These are phyloP conservation scores for Gigaspora rosea DNA, from an alignment of 192 early-diverging fungal species.

Conservation along the genomic window DNA sequence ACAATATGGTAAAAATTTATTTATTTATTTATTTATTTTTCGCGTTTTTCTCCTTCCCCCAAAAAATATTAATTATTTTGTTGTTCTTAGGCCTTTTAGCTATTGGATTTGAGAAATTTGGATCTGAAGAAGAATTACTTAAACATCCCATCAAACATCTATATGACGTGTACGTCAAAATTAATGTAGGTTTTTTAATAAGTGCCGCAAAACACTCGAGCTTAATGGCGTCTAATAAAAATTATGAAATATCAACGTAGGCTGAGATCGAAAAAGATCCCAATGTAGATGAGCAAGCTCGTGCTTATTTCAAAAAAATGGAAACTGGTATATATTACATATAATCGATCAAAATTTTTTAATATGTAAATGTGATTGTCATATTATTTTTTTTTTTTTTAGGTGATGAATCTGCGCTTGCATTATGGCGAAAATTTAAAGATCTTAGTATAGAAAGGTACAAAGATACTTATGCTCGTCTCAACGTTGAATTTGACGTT, in stretches of 20 bases:
- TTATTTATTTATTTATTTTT: too few relatives aligned
- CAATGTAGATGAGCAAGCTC: constrained; percentile 78
- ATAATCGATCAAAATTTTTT: neutral
- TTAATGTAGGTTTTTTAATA: constrained; percentile 66
- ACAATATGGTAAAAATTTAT: constrained; percentile 78
- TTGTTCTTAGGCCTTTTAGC: constrained; percentile 71
- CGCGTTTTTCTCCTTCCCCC: neutral
- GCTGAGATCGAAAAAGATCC: constrained; percentile 65
- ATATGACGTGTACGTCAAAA: constrained; percentile 89
- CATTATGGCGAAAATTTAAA: constrained; percentile 87
- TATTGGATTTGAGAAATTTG: constrained; percentile 82
- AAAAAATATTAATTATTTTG: constrained; percentile 18
- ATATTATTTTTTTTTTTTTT: neutral
- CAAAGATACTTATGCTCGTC: constrained; percentile 85
- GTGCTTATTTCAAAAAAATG: constrained; percentile 92
- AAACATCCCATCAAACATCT: constrained; percentile 88
- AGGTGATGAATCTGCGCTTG: constrained; percentile 71
- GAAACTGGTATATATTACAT: constrained; percentile 66
- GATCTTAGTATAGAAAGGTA: constrained; percentile 90
- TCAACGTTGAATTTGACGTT: constrained; percentile 91
- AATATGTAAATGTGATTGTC: neutral
- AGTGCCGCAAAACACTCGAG: neutral
- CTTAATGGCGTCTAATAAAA: neutral
- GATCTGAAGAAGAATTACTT: constrained; percentile 75
- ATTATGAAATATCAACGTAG: constrained; percentile 35